Conservation (phyloP, 2,329 filamentous ascomycete species). For the Epichloe sp. region DNA sequence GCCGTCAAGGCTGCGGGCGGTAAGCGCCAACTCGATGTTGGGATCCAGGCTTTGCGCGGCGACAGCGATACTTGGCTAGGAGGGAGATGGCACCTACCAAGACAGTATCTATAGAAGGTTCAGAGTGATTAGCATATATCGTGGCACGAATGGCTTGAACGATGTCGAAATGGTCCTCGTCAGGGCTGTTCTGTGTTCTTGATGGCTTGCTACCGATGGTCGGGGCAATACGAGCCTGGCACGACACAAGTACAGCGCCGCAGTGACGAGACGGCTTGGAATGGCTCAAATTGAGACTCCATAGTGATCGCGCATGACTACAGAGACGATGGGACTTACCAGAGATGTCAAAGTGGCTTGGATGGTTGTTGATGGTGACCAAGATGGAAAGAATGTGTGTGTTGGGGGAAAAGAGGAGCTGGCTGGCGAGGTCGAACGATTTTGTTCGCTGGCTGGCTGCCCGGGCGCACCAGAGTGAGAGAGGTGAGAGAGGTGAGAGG, state of each 20-base stretch:
- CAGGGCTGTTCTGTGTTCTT: background rate
- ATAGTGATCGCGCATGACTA: slow-evolving; percentile 24
- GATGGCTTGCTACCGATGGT: background rate
- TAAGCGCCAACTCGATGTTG: slow-evolving; percentile 20
- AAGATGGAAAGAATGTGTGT: slow-evolving; percentile 25
- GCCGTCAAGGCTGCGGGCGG: slow-evolving; percentile 19
- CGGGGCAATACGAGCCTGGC: background rate
- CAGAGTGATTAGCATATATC: slow-evolving; percentile 1
- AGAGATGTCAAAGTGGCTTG: slow-evolving; percentile 20
- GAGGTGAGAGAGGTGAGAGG: background rate
- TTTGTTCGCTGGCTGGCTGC: slow-evolving; percentile 23
- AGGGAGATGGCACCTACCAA: background rate
- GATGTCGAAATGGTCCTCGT: slow-evolving; percentile 1
- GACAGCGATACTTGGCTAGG: slow-evolving; percentile 13
- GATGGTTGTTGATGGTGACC: slow-evolving; percentile 21
- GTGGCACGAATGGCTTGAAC: background rate
- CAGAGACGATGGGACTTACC: slow-evolving; percentile 24
- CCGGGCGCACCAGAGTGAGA: background rate
- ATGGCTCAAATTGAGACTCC: slow-evolving; percentile 14
- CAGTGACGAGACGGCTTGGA: slow-evolving; percentile 10
- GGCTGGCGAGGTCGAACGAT: slow-evolving; percentile 26
- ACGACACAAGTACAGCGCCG: slow-evolving; percentile 7
- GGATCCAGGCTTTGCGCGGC: slow-evolving; percentile 18
- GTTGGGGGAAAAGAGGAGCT: slow-evolving; percentile 30
- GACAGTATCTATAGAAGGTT: background rate